Percentiles rank a stretch among this genome's conserved stretches.
These are phyloP conservation scores for Vitis amurensis DNA, from an alignment of 164 flowering plant genomes.

Conservation along the genomic window DNA sequence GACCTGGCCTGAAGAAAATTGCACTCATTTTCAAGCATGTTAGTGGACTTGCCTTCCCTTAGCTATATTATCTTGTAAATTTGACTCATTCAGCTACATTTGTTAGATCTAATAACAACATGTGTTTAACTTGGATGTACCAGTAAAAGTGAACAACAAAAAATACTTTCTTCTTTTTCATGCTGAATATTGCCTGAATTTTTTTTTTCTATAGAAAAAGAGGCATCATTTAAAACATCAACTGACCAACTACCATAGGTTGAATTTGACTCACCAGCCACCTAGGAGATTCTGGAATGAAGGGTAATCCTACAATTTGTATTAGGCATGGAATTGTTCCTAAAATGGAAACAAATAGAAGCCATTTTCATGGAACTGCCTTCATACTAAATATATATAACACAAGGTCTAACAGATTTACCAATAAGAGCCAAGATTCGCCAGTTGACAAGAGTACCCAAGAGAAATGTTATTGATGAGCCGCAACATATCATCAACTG, in stretches of 20 bases:
- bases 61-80: too few species aligned
- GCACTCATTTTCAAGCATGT: too few species aligned
- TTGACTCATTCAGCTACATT: too few species aligned
- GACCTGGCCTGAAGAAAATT: slow-evolving; percentile 27
- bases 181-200: too few species aligned
- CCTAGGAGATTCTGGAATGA: slow-evolving; percentile 45
- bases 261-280: slow-evolving; percentile 29
- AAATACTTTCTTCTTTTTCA: too few species aligned
- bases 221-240: background rate
- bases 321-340: slow-evolving; percentile 34
- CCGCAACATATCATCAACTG: slow-evolving; percentile 42
- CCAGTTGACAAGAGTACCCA: slow-evolving; percentile 37
- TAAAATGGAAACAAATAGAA: slow-evolving; percentile 9
- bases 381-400: background rate
- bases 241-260: background rate
- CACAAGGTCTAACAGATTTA: slow-evolving; percentile 5
- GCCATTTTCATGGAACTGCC: background rate
- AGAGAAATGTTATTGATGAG: slow-evolving; percentile 28
- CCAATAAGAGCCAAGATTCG: slow-evolving; percentile 32
- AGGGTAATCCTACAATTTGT: slow-evolving; percentile 28
- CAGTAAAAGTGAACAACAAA: too few species aligned
- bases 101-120: too few species aligned
- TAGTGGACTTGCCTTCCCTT: too few species aligned
- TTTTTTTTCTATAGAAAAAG: too few species aligned
- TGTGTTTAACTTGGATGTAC: too few species aligned